These are phyloP conservation scores for Penicillium sp. DNA, from an alignment of 2,329 filamentous ascomycete species.

Conservation along the genomic window DNA sequence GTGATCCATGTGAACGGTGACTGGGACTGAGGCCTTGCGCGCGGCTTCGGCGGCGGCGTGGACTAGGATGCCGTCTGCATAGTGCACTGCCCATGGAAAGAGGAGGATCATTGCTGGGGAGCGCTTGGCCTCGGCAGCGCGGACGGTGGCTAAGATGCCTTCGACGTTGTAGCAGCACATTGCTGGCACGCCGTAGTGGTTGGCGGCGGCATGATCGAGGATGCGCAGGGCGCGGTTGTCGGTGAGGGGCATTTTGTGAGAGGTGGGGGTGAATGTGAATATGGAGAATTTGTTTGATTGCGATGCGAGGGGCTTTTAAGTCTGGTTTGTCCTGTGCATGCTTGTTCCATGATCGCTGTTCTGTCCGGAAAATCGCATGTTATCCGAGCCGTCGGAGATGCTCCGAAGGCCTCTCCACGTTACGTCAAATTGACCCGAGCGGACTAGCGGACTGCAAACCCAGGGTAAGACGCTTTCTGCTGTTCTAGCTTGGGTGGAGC, in stretches of 20 bases:
- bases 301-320: constrained; percentile 1
- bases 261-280: neutral
- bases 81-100: constrained; percentile 74
- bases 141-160: constrained; percentile 69
- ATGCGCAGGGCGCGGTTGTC: constrained; percentile 60
- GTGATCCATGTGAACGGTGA: constrained; percentile 69
- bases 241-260: constrained; percentile 43
- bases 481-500: neutral
- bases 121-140: constrained; percentile 68
- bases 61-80: constrained; percentile 62
- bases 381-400: constrained; percentile 23
- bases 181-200: constrained; percentile 63
- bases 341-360: constrained; percentile 7
- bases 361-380: constrained; percentile 18
- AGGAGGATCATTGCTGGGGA: constrained; percentile 73
- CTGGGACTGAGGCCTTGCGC: constrained; percentile 60
- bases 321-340: neutral
- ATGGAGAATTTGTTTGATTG: constrained; percentile 36
- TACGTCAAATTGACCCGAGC: constrained; percentile 17
- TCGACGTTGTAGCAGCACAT: constrained; percentile 73
- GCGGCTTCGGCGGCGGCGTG: constrained; percentile 61
- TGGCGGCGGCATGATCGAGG: constrained; percentile 59
- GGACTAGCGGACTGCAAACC: neutral
- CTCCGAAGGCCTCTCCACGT: constrained; percentile 7
- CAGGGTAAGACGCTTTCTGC: neutral